Evolutionary conservation across 306 rosid genomes (phyloP).

Genomic region (Neltuma alba): DNA sequence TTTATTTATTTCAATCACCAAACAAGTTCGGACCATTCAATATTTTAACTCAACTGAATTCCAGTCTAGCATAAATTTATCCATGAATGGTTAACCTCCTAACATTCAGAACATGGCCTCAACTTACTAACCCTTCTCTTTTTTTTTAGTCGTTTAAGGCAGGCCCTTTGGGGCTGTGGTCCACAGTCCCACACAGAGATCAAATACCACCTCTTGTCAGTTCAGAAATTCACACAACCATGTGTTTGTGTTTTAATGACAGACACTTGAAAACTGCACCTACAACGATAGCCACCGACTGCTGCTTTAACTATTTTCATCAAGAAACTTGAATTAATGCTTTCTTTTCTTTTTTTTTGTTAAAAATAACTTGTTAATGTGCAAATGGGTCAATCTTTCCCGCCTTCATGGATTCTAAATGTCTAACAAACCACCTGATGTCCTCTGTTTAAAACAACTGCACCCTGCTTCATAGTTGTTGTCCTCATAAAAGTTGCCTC

Average conservation of each 20-base stretch:
- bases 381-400: conserved; percentile 6
- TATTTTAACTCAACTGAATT: conserved; percentile 23
- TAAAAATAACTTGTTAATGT: not conserved
- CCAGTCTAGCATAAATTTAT: not conserved
- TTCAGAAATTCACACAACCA: not conserved
- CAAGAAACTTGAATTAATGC: conserved; percentile 3
- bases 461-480: not conserved
- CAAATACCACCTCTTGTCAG: not conserved
- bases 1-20: conserved; percentile 41
- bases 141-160: not conserved
- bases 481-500: not conserved
- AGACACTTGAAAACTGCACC: conserved; percentile 36
- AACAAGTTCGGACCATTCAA: conserved; percentile 31
- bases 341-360: not conserved
- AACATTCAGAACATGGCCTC: conserved; percentile 14
- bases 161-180: too few relatives aligned
- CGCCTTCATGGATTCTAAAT: not conserved
- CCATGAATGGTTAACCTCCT: conserved; percentile 11
- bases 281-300: conserved; percentile 37
- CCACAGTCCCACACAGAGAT: not conserved
- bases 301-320: conserved; percentile 1
- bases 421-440: not conserved
- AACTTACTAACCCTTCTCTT: not conserved
- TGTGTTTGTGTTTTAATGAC: conserved; percentile 21
- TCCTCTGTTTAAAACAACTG: not conserved